Conservation (phyloP, 2,329 filamentous ascomycete species). For the Nigrospora osmanthi region DNA sequence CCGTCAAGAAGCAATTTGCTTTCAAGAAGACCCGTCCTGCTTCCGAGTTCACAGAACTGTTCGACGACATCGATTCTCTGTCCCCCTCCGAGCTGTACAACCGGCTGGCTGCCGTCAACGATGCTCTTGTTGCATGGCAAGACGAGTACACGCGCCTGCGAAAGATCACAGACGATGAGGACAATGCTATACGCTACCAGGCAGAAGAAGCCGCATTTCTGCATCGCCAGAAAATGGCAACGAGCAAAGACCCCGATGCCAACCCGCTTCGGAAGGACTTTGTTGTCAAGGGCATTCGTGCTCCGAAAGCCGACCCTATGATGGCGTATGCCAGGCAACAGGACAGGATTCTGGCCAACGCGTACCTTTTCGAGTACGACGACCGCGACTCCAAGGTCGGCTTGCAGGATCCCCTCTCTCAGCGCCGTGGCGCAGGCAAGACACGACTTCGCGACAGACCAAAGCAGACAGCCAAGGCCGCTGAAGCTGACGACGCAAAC, state of each 20-base stretch:
- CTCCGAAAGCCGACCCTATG: conserved; percentile 30
- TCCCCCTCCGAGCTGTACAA: conserved; percentile 35
- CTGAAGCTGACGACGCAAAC: conserved; percentile 39
- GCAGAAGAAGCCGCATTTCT: conserved; percentile 29
- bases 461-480: conserved; percentile 50
- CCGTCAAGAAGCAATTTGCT: conserved; percentile 25
- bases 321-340: conserved; percentile 39
- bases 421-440: conserved; percentile 47
- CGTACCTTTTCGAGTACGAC: conserved; percentile 56
- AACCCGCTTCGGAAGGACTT: conserved; percentile 43
- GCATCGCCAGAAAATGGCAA: conserved; percentile 34
- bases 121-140: conserved; percentile 43
- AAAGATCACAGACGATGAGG: conserved; percentile 47
- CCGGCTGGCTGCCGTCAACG: conserved; percentile 34
- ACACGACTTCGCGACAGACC: conserved; percentile 49
- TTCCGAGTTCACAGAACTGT: conserved; percentile 36
- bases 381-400: conserved; percentile 49
- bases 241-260: conserved; percentile 31
- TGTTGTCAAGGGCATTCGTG: conserved; percentile 44
- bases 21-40: conserved; percentile 44
- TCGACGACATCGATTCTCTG: conserved; percentile 44
- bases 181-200: conserved; percentile 45
- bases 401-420: conserved; percentile 48
- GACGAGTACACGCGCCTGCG: conserved; percentile 43
- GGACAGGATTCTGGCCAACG: conserved; percentile 50